Evolutionary conservation across 768 basidiomycete species (phyloP).

Genomic region (Trametes gibbosa): DNA sequence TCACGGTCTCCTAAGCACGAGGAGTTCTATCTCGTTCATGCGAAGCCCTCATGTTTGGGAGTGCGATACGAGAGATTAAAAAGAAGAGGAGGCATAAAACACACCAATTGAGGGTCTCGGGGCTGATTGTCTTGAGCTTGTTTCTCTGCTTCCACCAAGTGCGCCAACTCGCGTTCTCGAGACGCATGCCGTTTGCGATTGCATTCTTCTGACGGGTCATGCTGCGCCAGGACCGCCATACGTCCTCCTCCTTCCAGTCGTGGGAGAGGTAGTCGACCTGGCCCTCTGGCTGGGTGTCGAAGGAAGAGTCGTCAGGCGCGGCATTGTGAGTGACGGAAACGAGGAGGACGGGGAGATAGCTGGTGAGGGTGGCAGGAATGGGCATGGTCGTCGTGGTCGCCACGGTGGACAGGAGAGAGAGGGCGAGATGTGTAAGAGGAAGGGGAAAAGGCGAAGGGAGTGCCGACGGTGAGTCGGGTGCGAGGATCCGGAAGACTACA

Average conservation of each 20-base stretch:
- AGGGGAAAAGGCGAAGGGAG: constrained; percentile 1
- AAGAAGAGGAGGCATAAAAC: constrained; percentile 28
- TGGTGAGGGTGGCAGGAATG: constrained; percentile 30
- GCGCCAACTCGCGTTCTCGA: constrained; percentile 98
- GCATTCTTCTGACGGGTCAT: constrained; percentile 99
- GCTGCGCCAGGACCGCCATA: constrained; percentile 96
- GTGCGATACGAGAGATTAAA: constrained; percentile 20
- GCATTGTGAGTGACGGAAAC: constrained; percentile 57
- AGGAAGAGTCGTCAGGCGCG: constrained; percentile 70
- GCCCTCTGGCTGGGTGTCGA: constrained; percentile 82
- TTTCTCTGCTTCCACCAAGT: constrained; percentile 99
- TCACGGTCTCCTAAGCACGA: constrained; percentile 9
- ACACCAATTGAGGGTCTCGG: constrained; percentile 98
- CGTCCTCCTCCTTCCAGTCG: constrained; percentile 97
- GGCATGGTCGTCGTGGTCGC: constrained; percentile 21
- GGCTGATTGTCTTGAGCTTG: constrained; percentile 89
- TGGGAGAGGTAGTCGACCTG: constrained; percentile 99
- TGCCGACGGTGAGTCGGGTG: constrained; percentile 10
- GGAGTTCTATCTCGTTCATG: constrained; percentile 14
- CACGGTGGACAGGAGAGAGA: constrained; percentile 1
- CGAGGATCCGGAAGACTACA: not conserved
- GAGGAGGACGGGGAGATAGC: constrained; percentile 69
- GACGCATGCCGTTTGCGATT: constrained; percentile 89
- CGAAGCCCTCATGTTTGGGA: constrained; percentile 11
- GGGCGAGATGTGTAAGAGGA: not conserved